Evolutionary conservation across 768 basidiomycete species (phyloP).

Genomic region (Termitomyces bulborhizus): DNA sequence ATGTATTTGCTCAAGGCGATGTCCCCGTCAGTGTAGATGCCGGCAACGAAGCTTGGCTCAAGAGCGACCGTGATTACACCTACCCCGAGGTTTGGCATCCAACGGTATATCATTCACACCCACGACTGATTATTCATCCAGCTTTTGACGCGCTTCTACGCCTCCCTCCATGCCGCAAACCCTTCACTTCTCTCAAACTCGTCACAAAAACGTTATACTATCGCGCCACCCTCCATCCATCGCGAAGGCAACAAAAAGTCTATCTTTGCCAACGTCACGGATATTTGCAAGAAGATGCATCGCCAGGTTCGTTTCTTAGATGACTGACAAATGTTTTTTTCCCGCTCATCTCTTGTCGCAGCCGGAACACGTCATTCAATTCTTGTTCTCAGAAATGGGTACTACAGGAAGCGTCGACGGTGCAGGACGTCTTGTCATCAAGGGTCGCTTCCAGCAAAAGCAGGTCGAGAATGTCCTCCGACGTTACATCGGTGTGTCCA

Average conservation of each 20-base stretch:
- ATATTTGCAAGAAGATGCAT: conserved; percentile 99
- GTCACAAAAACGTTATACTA: conserved; percentile 90
- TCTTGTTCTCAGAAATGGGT: conserved; percentile 97
- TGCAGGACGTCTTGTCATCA: conserved; percentile 88
- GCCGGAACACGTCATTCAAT: conserved; percentile 97
- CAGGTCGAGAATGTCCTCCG: conserved; percentile 96
- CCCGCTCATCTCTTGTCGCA: conserved; percentile 21
- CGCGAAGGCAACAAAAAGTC: conserved; percentile 97
- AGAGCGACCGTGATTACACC: conserved; percentile 92
- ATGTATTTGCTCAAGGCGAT: conserved; percentile 69
- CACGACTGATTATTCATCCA: conserved; percentile 21
- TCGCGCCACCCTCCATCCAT: conserved; percentile 90
- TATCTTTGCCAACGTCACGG: conserved; percentile 93
- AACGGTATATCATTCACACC: neutral
- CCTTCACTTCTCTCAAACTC: conserved; percentile 80
- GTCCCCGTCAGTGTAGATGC: conserved; percentile 58
- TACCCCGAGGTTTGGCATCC: conserved; percentile 73
- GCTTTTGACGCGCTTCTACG: conserved; percentile 93
- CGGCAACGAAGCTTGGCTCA: conserved; percentile 85
- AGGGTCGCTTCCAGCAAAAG: conserved; percentile 97
- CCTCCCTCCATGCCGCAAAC: conserved; percentile 87
- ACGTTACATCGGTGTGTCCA: conserved; percentile 83
- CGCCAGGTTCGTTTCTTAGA: conserved; percentile 39
- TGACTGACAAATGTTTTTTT: neutral
- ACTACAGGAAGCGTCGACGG: conserved; percentile 96